These are phyloP conservation scores for Agrostemma githago DNA, from an alignment of 148 eudicot genomes.

Conservation along the genomic window DNA sequence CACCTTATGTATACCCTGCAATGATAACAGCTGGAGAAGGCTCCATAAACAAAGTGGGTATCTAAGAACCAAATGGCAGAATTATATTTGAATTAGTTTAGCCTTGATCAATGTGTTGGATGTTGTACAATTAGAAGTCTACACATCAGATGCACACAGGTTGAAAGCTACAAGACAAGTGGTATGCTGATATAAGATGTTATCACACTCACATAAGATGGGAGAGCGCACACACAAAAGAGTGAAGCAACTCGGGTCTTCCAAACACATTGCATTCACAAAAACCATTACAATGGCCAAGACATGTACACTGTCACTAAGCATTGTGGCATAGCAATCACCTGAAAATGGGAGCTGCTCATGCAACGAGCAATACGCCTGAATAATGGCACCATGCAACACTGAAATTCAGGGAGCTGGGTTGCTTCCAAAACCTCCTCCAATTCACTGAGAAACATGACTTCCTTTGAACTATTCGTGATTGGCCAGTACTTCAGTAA, in stretches of 20 bases:
- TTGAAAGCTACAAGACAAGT: not conserved
- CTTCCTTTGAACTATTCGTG: conserved; percentile 96
- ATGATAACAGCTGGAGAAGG: not conserved
- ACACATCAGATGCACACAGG: not conserved
- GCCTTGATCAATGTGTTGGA: not conserved
- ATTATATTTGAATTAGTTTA: not conserved
- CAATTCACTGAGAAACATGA: conserved; percentile 82
- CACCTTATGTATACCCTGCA: not conserved
- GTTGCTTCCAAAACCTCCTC: conserved; percentile 93
- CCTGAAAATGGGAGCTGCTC: conserved; percentile 96
- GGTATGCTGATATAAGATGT: not conserved
- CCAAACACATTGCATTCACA: not conserved
- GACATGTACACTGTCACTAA: not conserved
- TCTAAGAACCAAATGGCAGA: not conserved
- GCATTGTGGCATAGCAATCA: conserved; percentile 22
- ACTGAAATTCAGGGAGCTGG: conserved; percentile 80
- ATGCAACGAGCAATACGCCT: conserved; percentile 65
- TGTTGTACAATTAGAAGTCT: not conserved
- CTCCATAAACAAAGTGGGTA: not conserved
- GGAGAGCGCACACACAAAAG: not conserved
- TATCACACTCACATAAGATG: not conserved
- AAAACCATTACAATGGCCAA: not conserved
- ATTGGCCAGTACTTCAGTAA: conserved; percentile 80
- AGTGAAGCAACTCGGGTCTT: not conserved
- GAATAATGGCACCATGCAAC: conserved; percentile 83